Base-by-base conservation (phyloP, 768 basidiomycete genomes). In the Hericium coralloides region DNA sequence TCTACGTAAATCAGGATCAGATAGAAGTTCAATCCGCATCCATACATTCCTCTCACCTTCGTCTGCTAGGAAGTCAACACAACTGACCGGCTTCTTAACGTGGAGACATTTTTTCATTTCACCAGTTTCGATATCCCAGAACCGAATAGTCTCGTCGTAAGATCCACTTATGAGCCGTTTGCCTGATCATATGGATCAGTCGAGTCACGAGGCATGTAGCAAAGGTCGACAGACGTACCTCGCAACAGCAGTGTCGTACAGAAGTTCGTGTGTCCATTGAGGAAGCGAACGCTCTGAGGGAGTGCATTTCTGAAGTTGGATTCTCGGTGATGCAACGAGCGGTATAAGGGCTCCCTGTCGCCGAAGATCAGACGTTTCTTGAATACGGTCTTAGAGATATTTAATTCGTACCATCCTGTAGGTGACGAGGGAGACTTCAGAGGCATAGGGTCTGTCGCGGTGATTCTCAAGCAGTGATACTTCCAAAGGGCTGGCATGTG, bases 11-110 rank as follows among this genome's bases (percentile, higher is more conserved):
- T 38, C 36, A 9, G 31, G 31, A 9, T 45, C 23, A 55, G 18
- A 57, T 31, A 9, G 10, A 31, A 31, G 2, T 1, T 31, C 31
- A 31, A 7, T 31, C 55, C 38, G 58, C 10, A 49, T 23, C 7
- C 12, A 18, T 23, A 38, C 4, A 38, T 37, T 22, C 41, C 37
- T 69, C 75, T 0, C 41, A 85, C 87, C 87, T 71, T 92, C 89
- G 54, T 91, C 87, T 1, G 83, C 80, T 60, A 90, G 72, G 68
- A 89, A 94, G 66, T 94, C 91, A 43, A 95, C 82, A 69, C 93
- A 92, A 59, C 90, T 90, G 37, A 95, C 90, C 1, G 92, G 87
- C 63, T 92, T 94, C 74, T 92, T 93, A 12, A 92, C 90, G 56
- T 81, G 78, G 47, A 93, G 66, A 62, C 87, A 90, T 64, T 87